These are phyloP conservation scores for Leucoagaricus sp. DNA, from an alignment of 1,284 basidiomycete genomes.

Conservation along the genomic window DNA sequence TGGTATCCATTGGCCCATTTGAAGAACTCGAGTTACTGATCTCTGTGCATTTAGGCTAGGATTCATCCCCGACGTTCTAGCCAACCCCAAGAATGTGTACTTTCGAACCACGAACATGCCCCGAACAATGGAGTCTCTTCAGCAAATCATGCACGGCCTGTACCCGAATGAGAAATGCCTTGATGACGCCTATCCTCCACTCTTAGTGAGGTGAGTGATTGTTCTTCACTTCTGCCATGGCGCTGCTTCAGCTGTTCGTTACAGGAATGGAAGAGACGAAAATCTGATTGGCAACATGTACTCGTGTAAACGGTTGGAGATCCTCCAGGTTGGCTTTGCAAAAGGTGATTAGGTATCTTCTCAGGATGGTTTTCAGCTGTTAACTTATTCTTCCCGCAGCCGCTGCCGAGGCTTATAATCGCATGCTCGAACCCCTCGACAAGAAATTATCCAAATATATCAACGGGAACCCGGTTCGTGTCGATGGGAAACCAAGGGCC, in stretches of 20 bases:
- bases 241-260: not conserved
- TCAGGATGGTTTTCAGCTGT: not conserved
- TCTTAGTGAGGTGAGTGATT: conserved; percentile 55
- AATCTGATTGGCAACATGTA: conserved; percentile 72
- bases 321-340: conserved; percentile 63
- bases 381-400: conserved; percentile 37
- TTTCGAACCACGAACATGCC: conserved; percentile 73
- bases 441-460: conserved; percentile 68
- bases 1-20: not conserved
- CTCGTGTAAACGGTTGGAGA: conserved; percentile 66
- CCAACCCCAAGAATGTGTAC: conserved; percentile 55
- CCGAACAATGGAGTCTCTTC: conserved; percentile 76
- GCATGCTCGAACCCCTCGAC: conserved; percentile 65
- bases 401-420: conserved; percentile 68
- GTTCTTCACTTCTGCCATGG: not conserved
- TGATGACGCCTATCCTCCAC: conserved; percentile 45
- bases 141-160: conserved; percentile 72
- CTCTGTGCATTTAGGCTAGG: conserved; percentile 47
- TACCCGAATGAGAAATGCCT: conserved; percentile 60
- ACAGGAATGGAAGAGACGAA: conserved; percentile 70
- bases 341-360: conserved; percentile 41
- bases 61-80: conserved; percentile 60
- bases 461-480: conserved; percentile 65
- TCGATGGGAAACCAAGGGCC: conserved; percentile 77
- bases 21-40: not conserved